Base-by-base conservation (phyloP, 805 yeast genomes). In the Yarrowia sp. region DNA sequence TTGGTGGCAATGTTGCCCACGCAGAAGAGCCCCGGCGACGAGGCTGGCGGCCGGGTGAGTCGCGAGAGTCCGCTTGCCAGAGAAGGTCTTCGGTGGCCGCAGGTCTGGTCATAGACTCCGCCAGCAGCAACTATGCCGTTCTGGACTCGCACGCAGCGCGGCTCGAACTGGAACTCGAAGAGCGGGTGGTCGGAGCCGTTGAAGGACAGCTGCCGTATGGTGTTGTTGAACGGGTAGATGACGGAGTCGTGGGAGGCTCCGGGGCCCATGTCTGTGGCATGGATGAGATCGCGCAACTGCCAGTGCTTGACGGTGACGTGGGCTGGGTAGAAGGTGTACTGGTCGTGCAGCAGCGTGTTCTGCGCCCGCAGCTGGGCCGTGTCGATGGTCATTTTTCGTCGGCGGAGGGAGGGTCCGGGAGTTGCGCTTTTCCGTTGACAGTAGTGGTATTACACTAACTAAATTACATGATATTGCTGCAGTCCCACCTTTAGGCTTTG, bases 261-360 rank as follows among this genome's bases (percentile, higher is more conserved):
- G 8, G 24, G 12, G 6, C 47, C 61, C 47, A 39, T 29, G 51
- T 68, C 65, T 62, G 85, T 71, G 16, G 78, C 80, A 66, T 84
- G 81, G 6, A 90, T 76, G 68, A 90, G 78, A 69, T 90, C 93
- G 35, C 96, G 78, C 31, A 90, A 77, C 72, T 90, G 97, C 96
- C 96, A 90, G 75, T 90, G 86, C 27, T 58, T 58, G 53, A 58
- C 35, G 24, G 62, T 41, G 19, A 58, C 53, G 13, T 58, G 41
- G 16, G 41, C 42, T 19, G 62, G 62, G 42, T 32, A 44, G 42
- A 58, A 58, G 24, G 62, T 42, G 55, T 38, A 55, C 46, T 38
- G 47, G 47, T 55, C 61, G n/a, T 38, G 47, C 24, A 55, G 61
- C 38, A 55, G 47, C 18, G 58, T 51, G 13, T 51, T 51, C 42